These are phyloP conservation scores for Trametes gibbosa DNA, from an alignment of 768 basidiomycete genomes.

Conservation along the genomic window DNA sequence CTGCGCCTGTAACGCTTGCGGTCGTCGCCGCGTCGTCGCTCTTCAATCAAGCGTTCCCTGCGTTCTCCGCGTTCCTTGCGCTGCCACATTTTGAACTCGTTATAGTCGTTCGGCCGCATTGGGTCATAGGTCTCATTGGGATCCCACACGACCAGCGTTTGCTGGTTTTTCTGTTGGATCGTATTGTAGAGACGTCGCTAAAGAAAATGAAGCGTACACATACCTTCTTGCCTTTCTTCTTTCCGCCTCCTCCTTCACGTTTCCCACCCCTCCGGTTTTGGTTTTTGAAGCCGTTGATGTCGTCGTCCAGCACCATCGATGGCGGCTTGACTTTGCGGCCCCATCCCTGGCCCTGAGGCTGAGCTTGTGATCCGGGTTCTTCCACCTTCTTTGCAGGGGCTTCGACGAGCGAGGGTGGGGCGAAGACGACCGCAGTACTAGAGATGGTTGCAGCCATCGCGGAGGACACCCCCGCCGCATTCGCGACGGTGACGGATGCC, in stretches of 20 bases:
- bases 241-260: conserved; percentile 42
- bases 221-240: conserved; percentile 62
- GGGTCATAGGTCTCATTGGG: conserved; percentile 80
- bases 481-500: conserved; percentile 45
- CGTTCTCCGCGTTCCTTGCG: conserved; percentile 72
- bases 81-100: conserved; percentile 82
- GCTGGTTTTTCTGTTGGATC: conserved; percentile 59
- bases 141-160: conserved; percentile 63
- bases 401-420: conserved; percentile 59
- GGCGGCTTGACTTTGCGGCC: conserved; percentile 89
- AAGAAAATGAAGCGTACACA: conserved; percentile 6
- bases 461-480: conserved; percentile 17
- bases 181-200: neutral
- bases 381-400: conserved; percentile 26
- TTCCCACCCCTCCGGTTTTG: conserved; percentile 53
- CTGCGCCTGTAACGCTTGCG: conserved; percentile 43
- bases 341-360: conserved; percentile 61
- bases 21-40: conserved; percentile 48
- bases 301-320: conserved; percentile 86
- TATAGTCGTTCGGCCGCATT: conserved; percentile 82
- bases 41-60: conserved; percentile 51
- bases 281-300: conserved; percentile 78
- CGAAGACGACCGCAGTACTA: conserved; percentile 65
- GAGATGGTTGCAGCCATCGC: conserved; percentile 36
- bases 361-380: conserved; percentile 32